These are phyloP conservation scores for Erodium maritimum DNA, from an alignment of 345 rosid species.

Conservation along the genomic window DNA sequence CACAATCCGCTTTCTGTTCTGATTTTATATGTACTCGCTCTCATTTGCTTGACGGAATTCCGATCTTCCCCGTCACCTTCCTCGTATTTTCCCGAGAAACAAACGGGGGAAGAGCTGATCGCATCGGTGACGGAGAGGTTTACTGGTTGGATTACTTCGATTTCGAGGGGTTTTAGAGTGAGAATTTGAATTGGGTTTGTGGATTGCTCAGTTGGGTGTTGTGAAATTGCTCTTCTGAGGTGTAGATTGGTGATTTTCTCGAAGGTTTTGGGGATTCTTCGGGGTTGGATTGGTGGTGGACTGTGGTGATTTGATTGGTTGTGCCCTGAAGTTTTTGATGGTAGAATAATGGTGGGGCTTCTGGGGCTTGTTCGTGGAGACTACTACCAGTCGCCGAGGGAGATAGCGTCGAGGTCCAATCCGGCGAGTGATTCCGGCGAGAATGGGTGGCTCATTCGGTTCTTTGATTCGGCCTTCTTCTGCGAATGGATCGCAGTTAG, in stretches of 20 bases:
- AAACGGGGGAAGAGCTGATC: not conserved
- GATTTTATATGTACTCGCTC: constrained; percentile 3
- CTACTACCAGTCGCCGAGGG: constrained; percentile 74
- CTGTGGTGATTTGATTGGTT: constrained; percentile 3
- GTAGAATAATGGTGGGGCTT: constrained; percentile 60
- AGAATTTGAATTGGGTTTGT: not conserved
- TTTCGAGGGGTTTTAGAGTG: not conserved
- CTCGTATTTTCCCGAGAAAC: constrained; percentile 4
- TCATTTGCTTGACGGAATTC: not conserved
- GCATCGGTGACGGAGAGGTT: not conserved
- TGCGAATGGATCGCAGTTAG: constrained; percentile 99
- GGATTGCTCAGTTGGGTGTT: not conserved
- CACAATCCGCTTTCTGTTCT: not conserved
- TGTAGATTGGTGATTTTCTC: not conserved
- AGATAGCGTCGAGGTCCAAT: constrained; percentile 57
- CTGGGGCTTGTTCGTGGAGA: constrained; percentile 71
- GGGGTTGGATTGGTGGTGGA: constrained; percentile 1
- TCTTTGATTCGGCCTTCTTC: constrained; percentile 94
- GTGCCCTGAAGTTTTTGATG: constrained; percentile 17
- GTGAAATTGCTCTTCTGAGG: not conserved
- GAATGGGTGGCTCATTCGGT: constrained; percentile 96
- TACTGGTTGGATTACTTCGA: not conserved
- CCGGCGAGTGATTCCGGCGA: constrained; percentile 71
- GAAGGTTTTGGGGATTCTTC: constrained; percentile 9
- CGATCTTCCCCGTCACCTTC: not conserved